Evolutionary conservation across 2,329 filamentous ascomycete genomes (phyloP).

Genomic region (Cyphellophora attinorum): DNA sequence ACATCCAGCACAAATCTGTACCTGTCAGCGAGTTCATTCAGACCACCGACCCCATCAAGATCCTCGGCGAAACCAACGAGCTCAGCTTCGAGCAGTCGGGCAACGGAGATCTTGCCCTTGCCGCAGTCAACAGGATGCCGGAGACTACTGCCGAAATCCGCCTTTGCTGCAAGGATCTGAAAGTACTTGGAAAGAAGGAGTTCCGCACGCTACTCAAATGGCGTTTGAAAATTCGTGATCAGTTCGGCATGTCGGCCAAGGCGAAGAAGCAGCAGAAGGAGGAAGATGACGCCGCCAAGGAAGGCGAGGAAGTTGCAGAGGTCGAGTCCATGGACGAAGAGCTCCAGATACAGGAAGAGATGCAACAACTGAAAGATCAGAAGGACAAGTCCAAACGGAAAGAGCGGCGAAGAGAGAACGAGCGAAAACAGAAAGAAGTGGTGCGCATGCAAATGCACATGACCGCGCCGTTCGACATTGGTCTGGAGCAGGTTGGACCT

Average conservation of each 20-base stretch:
- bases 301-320: conserved; percentile 65
- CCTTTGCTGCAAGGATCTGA: conserved; percentile 70
- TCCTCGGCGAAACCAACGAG: conserved; percentile 77
- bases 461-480: conserved; percentile 91
- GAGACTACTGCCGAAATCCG: conserved; percentile 80
- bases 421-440: conserved; percentile 88
- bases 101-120: conserved; percentile 76
- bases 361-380: conserved; percentile 72
- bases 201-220: conserved; percentile 85
- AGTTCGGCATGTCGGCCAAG: conserved; percentile 61
- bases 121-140: conserved; percentile 73
- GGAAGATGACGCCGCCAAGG: conserved; percentile 32
- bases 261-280: conserved; percentile 31
- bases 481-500: conserved; percentile 75
- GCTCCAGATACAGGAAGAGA: conserved; percentile 75
- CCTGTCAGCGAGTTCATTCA: conserved; percentile 89
- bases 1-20: conserved; percentile 81
- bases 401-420: conserved; percentile 78
- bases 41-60: conserved; percentile 82
- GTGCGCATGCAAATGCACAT: conserved; percentile 97
- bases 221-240: conserved; percentile 80
- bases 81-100: conserved; percentile 71
- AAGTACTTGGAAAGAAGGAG: conserved; percentile 85
- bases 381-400: conserved; percentile 69
- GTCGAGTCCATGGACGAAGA: conserved; percentile 93